Base-by-base conservation (phyloP, 192 early-diverging fungal species). In the Phycomyces blakesleeanus region DNA sequence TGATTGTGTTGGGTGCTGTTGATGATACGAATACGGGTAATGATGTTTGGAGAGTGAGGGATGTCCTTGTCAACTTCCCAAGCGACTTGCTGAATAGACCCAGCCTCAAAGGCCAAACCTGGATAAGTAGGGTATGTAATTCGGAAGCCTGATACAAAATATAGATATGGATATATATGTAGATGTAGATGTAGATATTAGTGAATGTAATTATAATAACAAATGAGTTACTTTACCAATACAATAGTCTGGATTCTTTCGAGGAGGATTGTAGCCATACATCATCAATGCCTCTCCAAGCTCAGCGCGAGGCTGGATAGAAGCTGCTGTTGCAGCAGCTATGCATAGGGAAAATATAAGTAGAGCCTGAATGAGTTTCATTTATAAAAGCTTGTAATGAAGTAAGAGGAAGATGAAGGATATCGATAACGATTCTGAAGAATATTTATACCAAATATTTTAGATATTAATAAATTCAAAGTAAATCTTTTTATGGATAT, bases 1-100 rank as follows among this genome's bases (percentile, higher is more conserved):
- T 67, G 64, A 49, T 73, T 73, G 56, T 73, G 71, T 47, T 73
- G 71, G 14, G 71, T 73, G 18, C 59, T 51, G 34, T 73, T 73
- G 39, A 73, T 20, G 34, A 73, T 67, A 53, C 71, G 71, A n/a
- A 73, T 67, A 55, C 71, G 65, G 27, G 71, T 73, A 29, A 73
- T 67, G 27, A 73, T 67, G 44, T 73, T 55, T 8, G 71, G 71
- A 5, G 57, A 22, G 26, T 67, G 24, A 26, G 60, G 38, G 26
- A 73, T 63, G 51, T 67, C 41, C 26, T 67, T 52, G 39, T 67
- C 71, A 7, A 73, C 65, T 51, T 66, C 60, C 71, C 71, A 73
- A 42, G 34, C 15, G 10, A 73, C 2, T 55, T 73, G 65, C 49
- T 66, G 66, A 27, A 67, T 55, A 22, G 65, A 67, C 1, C 50